These are phyloP conservation scores for Rhexocercosporidium sp. DNA, from an alignment of 2,329 filamentous ascomycete genomes.

Conservation along the genomic window DNA sequence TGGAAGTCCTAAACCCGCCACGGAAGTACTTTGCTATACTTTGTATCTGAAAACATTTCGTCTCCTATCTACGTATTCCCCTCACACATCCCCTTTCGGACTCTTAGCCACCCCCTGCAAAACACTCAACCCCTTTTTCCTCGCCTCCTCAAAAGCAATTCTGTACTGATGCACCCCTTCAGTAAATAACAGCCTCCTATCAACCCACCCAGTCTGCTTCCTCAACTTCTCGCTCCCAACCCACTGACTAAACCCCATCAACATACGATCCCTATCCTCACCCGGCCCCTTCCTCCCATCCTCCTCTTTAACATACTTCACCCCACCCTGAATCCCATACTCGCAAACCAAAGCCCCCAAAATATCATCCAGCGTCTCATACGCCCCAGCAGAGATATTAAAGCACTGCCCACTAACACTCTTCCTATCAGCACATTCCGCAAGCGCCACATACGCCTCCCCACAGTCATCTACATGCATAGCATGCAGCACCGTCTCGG, in stretches of 20 bases:
- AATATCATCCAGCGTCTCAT: conserved; percentile 51
- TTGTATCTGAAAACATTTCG: too few relatives aligned
- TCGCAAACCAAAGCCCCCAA: conserved; percentile 46
- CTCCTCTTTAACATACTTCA: conserved; percentile 30
- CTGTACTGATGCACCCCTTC: conserved; percentile 20
- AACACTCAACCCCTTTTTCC: neutral
- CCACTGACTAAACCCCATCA: conserved; percentile 29
- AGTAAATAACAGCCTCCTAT: conserved; percentile 26
- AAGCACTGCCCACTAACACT: conserved; percentile 48
- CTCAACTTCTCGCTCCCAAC: conserved; percentile 27
- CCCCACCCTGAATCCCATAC: conserved; percentile 46
- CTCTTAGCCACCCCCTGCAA: neutral
- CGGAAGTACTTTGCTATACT: too few relatives aligned
- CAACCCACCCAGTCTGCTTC: conserved; percentile 24
- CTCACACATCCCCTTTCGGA: neutral
- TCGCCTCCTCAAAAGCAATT: conserved; percentile 18
- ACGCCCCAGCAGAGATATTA: conserved; percentile 51
- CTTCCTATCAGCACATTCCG: conserved; percentile 36
- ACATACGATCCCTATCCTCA: conserved; percentile 11
- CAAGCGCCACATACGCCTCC: conserved; percentile 53
- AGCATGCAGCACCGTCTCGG: conserved; percentile 50
- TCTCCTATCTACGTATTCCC: neutral
- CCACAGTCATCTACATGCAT: conserved; percentile 56
- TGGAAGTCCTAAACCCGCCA: too few relatives aligned
- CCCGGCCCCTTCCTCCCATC: conserved; percentile 15